Conservation (phyloP, 305 asterid genomes). For the Solanum hybrid region DNA sequence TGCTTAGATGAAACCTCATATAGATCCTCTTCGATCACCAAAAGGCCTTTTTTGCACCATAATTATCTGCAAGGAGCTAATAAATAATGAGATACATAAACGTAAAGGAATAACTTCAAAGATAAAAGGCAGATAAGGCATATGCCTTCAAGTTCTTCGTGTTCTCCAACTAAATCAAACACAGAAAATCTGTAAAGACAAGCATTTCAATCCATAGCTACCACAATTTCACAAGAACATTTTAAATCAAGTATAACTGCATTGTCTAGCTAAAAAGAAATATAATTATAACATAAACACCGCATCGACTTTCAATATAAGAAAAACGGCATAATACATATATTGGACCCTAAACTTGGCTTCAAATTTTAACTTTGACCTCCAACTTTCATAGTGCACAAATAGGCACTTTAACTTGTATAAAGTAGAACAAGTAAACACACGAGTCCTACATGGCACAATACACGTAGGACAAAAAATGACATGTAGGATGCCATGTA, state of each 20-base stretch:
- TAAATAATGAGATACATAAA: background rate
- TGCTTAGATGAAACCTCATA: constrained; percentile 18
- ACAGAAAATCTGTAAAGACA: background rate
- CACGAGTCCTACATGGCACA: too few species aligned
- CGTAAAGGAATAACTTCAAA: background rate
- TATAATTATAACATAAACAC: background rate
- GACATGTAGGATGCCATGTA: too few species aligned
- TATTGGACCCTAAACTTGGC: too few species aligned
- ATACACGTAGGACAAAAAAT: too few species aligned
- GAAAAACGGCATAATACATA: too few species aligned
- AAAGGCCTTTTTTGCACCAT: constrained; percentile 23
- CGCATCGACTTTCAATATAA: background rate
- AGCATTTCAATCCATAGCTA: background rate
- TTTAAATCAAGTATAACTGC: background rate
- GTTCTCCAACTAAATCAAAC: background rate
- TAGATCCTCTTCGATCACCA: constrained; percentile 9
- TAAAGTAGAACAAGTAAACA: too few species aligned
- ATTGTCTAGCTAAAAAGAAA: background rate
- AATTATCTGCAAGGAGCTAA: constrained; percentile 9
- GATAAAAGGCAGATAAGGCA: background rate
- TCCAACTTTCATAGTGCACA: too few species aligned
- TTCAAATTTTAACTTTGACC: too few species aligned
- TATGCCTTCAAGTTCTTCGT: background rate
- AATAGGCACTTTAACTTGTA: too few species aligned
- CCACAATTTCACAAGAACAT: background rate